Conservation (phyloP, 768 basidiomycete genomes). For the Phlebiopsis flavidoalba region DNA sequence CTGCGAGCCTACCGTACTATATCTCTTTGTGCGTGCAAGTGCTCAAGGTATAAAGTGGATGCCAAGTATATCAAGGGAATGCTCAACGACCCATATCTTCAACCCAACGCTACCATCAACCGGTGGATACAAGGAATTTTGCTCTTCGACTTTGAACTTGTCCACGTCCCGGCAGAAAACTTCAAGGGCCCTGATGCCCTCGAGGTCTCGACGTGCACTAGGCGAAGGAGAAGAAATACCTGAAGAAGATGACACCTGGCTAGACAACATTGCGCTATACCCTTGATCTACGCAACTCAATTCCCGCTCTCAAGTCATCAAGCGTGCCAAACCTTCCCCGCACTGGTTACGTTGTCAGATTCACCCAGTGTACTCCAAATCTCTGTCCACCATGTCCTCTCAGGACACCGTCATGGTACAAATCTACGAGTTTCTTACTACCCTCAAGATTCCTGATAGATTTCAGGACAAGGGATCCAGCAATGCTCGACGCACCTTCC, state of each 20-base stretch:
- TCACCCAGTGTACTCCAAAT: too few species aligned
- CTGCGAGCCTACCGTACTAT: slow-evolving; percentile 15
- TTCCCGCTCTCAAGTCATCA: not conserved
- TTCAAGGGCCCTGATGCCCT: slow-evolving; percentile 35
- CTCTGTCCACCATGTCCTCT: not conserved
- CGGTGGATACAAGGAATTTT: slow-evolving; percentile 36
- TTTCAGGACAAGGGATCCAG: not conserved
- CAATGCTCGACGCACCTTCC: not conserved
- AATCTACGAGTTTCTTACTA: slow-evolving; percentile 14
- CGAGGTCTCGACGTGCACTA: slow-evolving; percentile 21
- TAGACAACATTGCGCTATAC: not conserved
- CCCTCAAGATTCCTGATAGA: not conserved
- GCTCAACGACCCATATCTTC: slow-evolving; percentile 34
- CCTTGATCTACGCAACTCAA: not conserved
- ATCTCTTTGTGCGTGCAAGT: slow-evolving; percentile 27
- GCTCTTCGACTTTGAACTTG: slow-evolving; percentile 31
- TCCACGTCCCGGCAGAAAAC: slow-evolving; percentile 31
- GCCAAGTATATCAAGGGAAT: slow-evolving; percentile 39
- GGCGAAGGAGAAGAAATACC: slow-evolving; percentile 13
- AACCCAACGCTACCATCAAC: slow-evolving; percentile 34
- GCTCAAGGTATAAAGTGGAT: slow-evolving; percentile 32
- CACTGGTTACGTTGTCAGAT: not conserved
- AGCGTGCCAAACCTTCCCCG: not conserved
- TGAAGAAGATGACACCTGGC: slow-evolving; percentile 10
- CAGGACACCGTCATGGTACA: slow-evolving; percentile 15